These are phyloP conservation scores for Cercospora canescens DNA, from an alignment of 2,329 filamentous ascomycete species.

Conservation along the genomic window DNA sequence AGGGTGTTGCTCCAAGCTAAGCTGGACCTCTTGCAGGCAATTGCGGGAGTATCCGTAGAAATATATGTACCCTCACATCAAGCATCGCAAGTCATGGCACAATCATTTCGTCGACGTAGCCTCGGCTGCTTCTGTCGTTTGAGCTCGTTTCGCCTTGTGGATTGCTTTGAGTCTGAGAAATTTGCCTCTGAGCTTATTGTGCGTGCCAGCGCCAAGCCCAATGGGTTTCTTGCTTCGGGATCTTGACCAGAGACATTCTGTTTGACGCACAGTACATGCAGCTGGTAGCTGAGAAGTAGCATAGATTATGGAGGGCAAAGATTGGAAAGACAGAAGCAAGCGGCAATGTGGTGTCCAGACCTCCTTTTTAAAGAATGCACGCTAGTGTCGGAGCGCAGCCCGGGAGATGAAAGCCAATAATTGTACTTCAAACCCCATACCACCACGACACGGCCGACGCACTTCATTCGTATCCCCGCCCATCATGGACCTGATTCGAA, in stretches of 20 bases:
- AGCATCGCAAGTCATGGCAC: no score
- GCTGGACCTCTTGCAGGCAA: slow-evolving; percentile 9
- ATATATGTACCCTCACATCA: slow-evolving; percentile 10
- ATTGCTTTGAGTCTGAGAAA: neutral
- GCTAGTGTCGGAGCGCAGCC: slow-evolving; percentile 1
- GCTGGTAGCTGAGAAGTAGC: neutral
- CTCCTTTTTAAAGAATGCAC: neutral
- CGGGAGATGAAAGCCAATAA: neutral
- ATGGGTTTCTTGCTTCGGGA: neutral
- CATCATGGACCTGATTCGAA: slow-evolving; percentile 40
- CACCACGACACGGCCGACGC: neutral
- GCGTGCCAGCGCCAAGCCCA: neutral
- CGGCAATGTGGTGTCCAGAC: neutral
- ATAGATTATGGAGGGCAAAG: neutral
- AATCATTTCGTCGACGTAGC: neutral
- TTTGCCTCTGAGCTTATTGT: neutral
- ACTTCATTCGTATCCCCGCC: neutral
- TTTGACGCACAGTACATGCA: neutral
- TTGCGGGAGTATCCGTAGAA: slow-evolving; percentile 1
- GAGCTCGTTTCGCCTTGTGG: neutral
- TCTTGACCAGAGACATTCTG: neutral
- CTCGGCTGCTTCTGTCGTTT: neutral
- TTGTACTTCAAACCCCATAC: neutral
- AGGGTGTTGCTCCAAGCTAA: slow-evolving; percentile 19
- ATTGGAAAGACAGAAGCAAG: neutral